These are phyloP conservation scores for Anastatica hierochuntica DNA, from an alignment of 345 rosid genomes.

Conservation along the genomic window DNA sequence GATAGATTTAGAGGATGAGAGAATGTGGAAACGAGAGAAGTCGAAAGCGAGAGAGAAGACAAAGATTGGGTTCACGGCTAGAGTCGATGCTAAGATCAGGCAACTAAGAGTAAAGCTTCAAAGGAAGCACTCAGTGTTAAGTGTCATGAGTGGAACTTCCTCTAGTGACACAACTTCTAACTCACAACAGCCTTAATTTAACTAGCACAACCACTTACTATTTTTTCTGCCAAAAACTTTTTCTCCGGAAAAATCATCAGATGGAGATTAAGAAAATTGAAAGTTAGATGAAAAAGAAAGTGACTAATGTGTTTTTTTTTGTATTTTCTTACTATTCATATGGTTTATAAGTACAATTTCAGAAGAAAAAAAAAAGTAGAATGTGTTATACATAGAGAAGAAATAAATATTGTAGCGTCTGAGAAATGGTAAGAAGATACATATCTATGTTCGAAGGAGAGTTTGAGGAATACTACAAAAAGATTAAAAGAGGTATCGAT, in stretches of 20 bases:
- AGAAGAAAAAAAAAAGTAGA: slow-evolving; percentile 7
- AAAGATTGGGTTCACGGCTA: slow-evolving; percentile 52
- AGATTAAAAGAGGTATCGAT: background rate
- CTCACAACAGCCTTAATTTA: slow-evolving; percentile 13
- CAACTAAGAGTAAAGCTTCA: slow-evolving; percentile 21
- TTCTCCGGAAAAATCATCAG: too few species aligned
- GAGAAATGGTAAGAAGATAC: slow-evolving; percentile 14
- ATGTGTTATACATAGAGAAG: background rate
- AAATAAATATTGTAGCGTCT: slow-evolving; percentile 8
- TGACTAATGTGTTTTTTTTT: background rate
- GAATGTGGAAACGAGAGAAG: slow-evolving; percentile 56
- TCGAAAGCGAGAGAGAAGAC: slow-evolving; percentile 37
- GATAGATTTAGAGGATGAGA: slow-evolving; percentile 36
- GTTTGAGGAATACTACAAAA: slow-evolving; percentile 13
- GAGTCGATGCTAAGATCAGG: slow-evolving; percentile 46
- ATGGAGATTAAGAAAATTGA: too few species aligned
- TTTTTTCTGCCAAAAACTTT: too few species aligned
- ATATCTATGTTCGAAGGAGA: slow-evolving; percentile 21
- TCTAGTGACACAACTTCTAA: slow-evolving; percentile 21
- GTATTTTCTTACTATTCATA: background rate
- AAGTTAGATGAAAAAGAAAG: background rate
- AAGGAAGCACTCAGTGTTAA: slow-evolving; percentile 22
- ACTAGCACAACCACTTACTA: too few species aligned
- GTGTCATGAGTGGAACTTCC: slow-evolving; percentile 22
- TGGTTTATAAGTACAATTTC: too few species aligned